A percentile compares a stretch with the other conserved stretches of the same genome.
Evolutionary conservation across 106 monocot genomes (phyloP).

Genomic region (Agapanthus africanus): DNA sequence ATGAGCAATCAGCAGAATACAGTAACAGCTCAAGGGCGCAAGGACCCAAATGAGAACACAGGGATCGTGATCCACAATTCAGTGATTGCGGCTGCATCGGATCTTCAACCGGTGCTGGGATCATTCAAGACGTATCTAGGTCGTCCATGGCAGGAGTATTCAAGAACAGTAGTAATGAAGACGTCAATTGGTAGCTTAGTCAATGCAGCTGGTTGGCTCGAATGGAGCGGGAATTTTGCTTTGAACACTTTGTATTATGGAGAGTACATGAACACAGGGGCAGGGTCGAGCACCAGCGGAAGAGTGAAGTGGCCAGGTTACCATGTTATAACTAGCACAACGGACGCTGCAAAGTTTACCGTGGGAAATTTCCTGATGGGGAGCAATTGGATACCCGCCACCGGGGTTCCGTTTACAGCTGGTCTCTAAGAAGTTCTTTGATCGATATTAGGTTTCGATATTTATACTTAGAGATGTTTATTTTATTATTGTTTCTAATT

Average conservation of each 20-base stretch:
- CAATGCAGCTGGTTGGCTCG: slow-evolving; percentile 48
- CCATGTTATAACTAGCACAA: slow-evolving; percentile 10
- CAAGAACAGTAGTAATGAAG: slow-evolving; percentile 68
- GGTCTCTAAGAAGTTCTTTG: neutral
- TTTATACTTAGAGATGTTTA: no score
- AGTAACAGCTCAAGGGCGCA: slow-evolving; percentile 68
- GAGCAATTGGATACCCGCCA: neutral
- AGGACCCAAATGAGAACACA: slow-evolving; percentile 77
- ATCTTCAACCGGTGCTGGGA: no score
- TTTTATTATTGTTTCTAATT: no score
- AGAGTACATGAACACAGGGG: slow-evolving; percentile 37
- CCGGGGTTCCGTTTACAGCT: neutral
- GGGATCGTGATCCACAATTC: slow-evolving; percentile 56
- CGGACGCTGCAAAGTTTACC: slow-evolving; percentile 32
- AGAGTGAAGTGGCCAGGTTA: slow-evolving; percentile 37
- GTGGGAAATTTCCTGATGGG: slow-evolving; percentile 14
- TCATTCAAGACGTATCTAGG: slow-evolving; percentile 42
- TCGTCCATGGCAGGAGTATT: slow-evolving; percentile 65
- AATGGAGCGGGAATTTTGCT: slow-evolving; percentile 57
- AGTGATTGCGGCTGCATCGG: slow-evolving; percentile 24
- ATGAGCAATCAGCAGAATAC: slow-evolving; percentile 52
- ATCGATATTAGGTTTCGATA: neutral
- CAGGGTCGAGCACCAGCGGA: slow-evolving; percentile 15
- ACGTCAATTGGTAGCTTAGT: slow-evolving; percentile 34
- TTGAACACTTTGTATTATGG: slow-evolving; percentile 57